phyloP scores from a whole-genome alignment of 805 yeast genomes.

The Kodamaea jinghongensis region DNA sequence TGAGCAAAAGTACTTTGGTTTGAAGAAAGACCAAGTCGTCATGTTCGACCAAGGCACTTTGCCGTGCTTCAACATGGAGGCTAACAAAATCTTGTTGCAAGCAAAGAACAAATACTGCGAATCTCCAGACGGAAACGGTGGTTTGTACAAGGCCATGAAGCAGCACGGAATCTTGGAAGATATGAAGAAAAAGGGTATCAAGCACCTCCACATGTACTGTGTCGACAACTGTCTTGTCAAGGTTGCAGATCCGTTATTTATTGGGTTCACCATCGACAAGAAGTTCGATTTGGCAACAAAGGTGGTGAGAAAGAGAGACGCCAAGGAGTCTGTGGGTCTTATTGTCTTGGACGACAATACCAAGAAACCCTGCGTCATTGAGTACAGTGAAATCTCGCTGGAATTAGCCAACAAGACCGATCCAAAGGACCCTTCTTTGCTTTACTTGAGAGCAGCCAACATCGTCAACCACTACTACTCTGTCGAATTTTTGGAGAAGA shows the following conservation, averaged over 20 bases:
- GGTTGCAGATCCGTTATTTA: slow-evolving; percentile 87
- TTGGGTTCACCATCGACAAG: slow-evolving; percentile 78
- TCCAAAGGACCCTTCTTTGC: slow-evolving; percentile 46
- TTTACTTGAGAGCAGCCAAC: slow-evolving; percentile 88
- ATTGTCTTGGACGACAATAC: slow-evolving; percentile 65
- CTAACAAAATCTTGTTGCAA: slow-evolving; percentile 65
- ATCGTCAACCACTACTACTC: slow-evolving; percentile 96
- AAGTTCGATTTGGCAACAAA: slow-evolving; percentile 81
- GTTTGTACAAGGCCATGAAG: slow-evolving; percentile 80
- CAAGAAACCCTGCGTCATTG: slow-evolving; percentile 83
- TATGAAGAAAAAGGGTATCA: slow-evolving; percentile 61
- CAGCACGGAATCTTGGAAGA: slow-evolving; percentile 66
- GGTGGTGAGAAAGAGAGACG: slow-evolving; percentile 88
- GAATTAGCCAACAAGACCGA: slow-evolving; percentile 71
- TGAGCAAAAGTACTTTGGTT: slow-evolving; percentile 67
- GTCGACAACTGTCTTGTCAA: slow-evolving; percentile 91
- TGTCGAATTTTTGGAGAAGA: slow-evolving; percentile 60
- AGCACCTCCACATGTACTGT: slow-evolving; percentile 94
- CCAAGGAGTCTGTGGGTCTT: slow-evolving; percentile 86
- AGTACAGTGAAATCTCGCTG: slow-evolving; percentile 83
- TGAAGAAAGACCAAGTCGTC: slow-evolving; percentile 53
- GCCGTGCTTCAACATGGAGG: slow-evolving; percentile 79
- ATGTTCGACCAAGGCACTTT: slow-evolving; percentile 95
- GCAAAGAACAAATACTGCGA: slow-evolving; percentile 57
- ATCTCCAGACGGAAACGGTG: slow-evolving; percentile 99